Conservation (phyloP, 768 basidiomycete species). For the Boletus sp. region DNA sequence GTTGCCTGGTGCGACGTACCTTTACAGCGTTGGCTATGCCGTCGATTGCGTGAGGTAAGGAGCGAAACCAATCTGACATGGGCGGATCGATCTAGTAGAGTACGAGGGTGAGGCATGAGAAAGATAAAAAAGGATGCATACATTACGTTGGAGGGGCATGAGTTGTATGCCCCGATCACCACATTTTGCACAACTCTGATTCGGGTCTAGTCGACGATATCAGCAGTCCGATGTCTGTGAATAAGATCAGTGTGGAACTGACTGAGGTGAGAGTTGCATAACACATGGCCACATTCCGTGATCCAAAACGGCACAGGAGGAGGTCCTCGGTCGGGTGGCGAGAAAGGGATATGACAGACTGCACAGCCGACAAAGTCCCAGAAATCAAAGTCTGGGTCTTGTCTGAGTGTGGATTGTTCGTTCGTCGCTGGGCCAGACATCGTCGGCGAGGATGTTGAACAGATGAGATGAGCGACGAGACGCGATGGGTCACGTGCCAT, state of each 20-base stretch:
- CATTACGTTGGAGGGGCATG: slow-evolving; percentile 70
- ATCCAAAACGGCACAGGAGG: slow-evolving; percentile 79
- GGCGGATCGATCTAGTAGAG: slow-evolving; percentile 67
- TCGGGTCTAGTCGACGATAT: slow-evolving; percentile 45
- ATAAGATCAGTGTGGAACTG: slow-evolving; percentile 16
- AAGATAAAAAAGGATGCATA: slow-evolving; percentile 29
- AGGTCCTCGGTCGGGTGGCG: slow-evolving; percentile 43
- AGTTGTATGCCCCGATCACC: slow-evolving; percentile 61
- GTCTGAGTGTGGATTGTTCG: neutral
- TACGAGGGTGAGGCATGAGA: neutral
- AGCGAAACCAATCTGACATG: slow-evolving; percentile 80
- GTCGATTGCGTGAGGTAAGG: slow-evolving; percentile 60
- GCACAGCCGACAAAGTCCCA: slow-evolving; percentile 80
- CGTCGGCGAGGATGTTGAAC: neutral
- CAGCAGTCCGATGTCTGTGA: neutral
- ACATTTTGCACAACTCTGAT: slow-evolving; percentile 75
- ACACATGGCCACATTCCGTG: slow-evolving; percentile 82
- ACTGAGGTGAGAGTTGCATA: slow-evolving; percentile 88
- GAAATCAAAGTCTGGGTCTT: slow-evolving; percentile 48
- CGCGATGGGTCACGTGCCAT: slow-evolving; percentile 20
- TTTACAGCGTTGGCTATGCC: slow-evolving; percentile 63
- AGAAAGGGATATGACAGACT: slow-evolving; percentile 66
- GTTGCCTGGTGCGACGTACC: slow-evolving; percentile 35
- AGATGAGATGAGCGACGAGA: slow-evolving; percentile 4
- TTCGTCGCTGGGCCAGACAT: slow-evolving; percentile 14